Evolutionary conservation across 768 basidiomycete species (phyloP).

Genomic region (Russula abietina): DNA sequence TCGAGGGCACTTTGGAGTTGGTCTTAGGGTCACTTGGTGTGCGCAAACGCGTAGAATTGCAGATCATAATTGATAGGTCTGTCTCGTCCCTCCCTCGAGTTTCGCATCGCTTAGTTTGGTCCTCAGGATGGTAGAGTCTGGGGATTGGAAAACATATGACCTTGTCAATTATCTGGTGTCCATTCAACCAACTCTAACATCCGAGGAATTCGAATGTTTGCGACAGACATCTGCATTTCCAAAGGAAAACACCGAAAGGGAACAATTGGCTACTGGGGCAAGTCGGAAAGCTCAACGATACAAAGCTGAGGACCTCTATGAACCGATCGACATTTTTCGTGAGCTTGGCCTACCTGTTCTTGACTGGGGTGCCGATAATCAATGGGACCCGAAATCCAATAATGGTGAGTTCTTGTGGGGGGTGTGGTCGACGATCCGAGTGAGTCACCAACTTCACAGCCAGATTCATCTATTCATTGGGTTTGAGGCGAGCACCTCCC

Average conservation of each 20-base stretch:
- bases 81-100: no score
- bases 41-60: constrained; percentile 83
- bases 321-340: constrained; percentile 69
- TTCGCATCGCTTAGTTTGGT: no score
- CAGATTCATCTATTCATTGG: constrained; percentile 72
- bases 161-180: constrained; percentile 83
- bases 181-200: constrained; percentile 56
- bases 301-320: constrained; percentile 69
- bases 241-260: constrained; percentile 38
- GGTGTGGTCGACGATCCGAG: not conserved
- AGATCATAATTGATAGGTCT: no score
- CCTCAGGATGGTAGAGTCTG: no score
- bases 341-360: constrained; percentile 73
- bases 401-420: constrained; percentile 55
- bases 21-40: constrained; percentile 72
- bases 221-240: constrained; percentile 70
- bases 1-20: constrained; percentile 71
- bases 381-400: constrained; percentile 78
- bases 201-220: constrained; percentile 52
- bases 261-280: constrained; percentile 25
- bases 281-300: constrained; percentile 32
- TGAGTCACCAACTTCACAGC: constrained; percentile 40
- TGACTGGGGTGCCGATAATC: constrained; percentile 75
- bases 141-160: no score
- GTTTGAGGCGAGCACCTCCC: constrained; percentile 62